A percentile compares a stretch with the other conserved stretches of the same genome.
Evolutionary conservation across 805 yeast species (phyloP).

Genomic region (Sporopachydermia lactativora): DNA sequence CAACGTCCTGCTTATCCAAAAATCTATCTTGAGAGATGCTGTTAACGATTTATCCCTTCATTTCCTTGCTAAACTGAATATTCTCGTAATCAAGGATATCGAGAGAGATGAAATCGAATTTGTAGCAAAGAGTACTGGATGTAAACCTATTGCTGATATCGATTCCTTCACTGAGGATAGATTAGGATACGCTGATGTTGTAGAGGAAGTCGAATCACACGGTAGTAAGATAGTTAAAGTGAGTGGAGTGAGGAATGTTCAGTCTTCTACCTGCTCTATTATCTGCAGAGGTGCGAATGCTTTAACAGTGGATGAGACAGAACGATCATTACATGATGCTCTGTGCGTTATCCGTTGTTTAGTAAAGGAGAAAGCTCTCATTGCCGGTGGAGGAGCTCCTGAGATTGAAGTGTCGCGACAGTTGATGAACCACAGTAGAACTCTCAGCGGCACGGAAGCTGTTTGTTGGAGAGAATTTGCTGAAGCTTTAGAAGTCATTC

Average conservation of each 20-base stretch:
- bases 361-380: conserved; percentile 75
- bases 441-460: conserved; percentile 74
- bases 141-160: conserved; percentile 92
- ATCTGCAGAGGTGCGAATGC: conserved; percentile 91
- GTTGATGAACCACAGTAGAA: conserved; percentile 54
- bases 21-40: conserved; percentile 88
- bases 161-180: conserved; percentile 89
- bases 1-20: conserved; percentile 80
- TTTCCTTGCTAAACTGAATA: conserved; percentile 83
- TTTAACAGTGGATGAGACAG: conserved; percentile 87
- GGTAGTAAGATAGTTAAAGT: conserved; percentile 84
- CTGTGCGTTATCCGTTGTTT: conserved; percentile 84
- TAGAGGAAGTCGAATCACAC: conserved; percentile 81
- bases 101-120: conserved; percentile 96
- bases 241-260: conserved; percentile 57
- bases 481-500: conserved; percentile 80
- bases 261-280: conserved; percentile 59
- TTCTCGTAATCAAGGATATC: conserved; percentile 87
- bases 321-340: conserved; percentile 95
- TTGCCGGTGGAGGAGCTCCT: conserved; percentile 99
- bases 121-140: conserved; percentile 69
- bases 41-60: conserved; percentile 91
- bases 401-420: conserved; percentile 80
- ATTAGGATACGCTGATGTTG: conserved; percentile 80
- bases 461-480: conserved; percentile 89